These are phyloP conservation scores for Tolypocladium ovalisporum DNA, from an alignment of 2,329 filamentous ascomycete genomes.

Conservation along the genomic window DNA sequence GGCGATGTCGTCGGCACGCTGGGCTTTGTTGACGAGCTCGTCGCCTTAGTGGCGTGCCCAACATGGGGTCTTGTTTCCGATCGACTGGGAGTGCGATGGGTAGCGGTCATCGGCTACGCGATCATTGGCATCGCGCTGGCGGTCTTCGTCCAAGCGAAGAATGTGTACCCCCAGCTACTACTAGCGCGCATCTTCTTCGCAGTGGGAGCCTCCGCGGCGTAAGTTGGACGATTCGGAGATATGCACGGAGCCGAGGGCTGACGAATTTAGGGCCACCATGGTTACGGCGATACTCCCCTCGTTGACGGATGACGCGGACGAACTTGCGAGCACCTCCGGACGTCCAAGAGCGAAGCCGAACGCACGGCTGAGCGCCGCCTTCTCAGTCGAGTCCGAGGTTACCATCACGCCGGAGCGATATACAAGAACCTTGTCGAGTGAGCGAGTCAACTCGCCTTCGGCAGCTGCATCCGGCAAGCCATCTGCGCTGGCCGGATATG, in stretches of 20 bases:
- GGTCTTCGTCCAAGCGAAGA: constrained; percentile 72
- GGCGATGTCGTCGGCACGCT: constrained; percentile 76
- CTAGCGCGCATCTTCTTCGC: constrained; percentile 81
- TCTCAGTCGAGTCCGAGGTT: constrained; percentile 61
- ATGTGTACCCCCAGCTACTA: constrained; percentile 82
- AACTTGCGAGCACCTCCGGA: constrained; percentile 2
- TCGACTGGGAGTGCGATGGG: constrained; percentile 61
- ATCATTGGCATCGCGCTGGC: constrained; percentile 70
- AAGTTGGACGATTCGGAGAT: constrained; percentile 17
- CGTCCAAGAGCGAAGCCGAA: constrained; percentile 21
- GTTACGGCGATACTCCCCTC: constrained; percentile 87
- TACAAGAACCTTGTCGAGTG: constrained; percentile 23
- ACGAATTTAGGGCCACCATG: constrained; percentile 62
- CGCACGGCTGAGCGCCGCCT: constrained; percentile 47
- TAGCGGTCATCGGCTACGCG: constrained; percentile 66
- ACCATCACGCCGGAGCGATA: constrained; percentile 63
- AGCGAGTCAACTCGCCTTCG: constrained; percentile 9
- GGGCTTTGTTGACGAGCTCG: constrained; percentile 74
- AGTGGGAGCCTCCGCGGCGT: constrained; percentile 81
- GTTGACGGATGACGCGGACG: constrained; percentile 41
- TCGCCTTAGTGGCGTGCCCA: constrained; percentile 71
- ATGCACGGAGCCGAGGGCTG: constrained; percentile 5
- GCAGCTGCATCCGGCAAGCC: constrained; percentile 30
- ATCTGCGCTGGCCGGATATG: constrained; percentile 67
- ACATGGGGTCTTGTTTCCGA: constrained; percentile 71